Conservation (phyloP, 2,329 filamentous ascomycete genomes). For the Paramyrothecium roridum region DNA sequence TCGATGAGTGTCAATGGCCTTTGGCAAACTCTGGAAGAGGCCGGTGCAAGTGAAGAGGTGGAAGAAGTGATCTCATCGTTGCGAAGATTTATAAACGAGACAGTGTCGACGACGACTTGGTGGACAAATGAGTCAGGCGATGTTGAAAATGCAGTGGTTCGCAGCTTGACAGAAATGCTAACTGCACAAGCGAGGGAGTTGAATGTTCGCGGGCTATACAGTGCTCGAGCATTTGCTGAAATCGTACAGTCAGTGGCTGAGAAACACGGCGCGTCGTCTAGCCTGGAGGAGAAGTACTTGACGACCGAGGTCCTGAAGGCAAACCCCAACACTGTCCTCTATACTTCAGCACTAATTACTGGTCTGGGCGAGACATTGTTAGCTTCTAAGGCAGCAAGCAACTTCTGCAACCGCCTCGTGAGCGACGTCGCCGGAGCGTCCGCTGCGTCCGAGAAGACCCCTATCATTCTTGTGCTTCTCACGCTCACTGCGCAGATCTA, state of each 20-base stretch:
- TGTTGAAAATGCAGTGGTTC: conserved; percentile 32
- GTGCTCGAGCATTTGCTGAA: conserved; percentile 47
- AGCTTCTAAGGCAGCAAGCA: conserved; percentile 45
- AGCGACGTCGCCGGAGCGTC: conserved; percentile 56
- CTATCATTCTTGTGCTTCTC: conserved; percentile 49
- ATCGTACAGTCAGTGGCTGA: conserved; percentile 46
- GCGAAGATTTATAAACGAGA: conserved; percentile 30
- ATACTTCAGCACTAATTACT: conserved; percentile 45
- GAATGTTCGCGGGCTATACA: conserved; percentile 47
- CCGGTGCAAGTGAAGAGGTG: conserved; percentile 32
- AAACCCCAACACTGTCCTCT: conserved; percentile 41
- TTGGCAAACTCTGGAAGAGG: conserved; percentile 38
- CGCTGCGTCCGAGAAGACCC: conserved; percentile 38
- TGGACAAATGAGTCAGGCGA: conserved; percentile 34
- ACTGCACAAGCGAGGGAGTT: conserved; percentile 37
- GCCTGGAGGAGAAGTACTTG: conserved; percentile 44
- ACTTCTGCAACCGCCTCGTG: conserved; percentile 56
- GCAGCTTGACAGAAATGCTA: conserved; percentile 40
- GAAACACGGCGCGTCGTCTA: conserved; percentile 39
- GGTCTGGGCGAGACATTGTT: conserved; percentile 50
- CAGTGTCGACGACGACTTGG: conserved; percentile 26
- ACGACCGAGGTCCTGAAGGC: conserved; percentile 45
- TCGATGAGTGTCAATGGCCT: conserved; percentile 39
- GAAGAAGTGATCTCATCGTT: conserved; percentile 40
- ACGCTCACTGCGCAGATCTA: conserved; percentile 52